Conservation (phyloP, 1,139 yeast genomes). For the Saccharomyces hybrid region DNA sequence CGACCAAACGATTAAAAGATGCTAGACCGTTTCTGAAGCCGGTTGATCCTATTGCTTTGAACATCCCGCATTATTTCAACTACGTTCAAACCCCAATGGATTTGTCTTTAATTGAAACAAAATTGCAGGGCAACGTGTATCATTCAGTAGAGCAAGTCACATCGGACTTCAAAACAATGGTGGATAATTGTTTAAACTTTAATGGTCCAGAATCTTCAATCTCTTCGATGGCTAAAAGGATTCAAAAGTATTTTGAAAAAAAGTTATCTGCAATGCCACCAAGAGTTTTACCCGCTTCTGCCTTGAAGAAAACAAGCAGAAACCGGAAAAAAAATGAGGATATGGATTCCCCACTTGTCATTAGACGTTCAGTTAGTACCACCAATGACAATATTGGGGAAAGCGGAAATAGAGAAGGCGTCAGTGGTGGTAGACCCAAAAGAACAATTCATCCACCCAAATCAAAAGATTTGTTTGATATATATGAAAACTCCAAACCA, state of each 20-base stretch:
- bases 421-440: conserved; percentile 66
- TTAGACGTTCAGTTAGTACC: conserved; percentile 35
- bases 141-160: conserved; percentile 58
- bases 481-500: conserved; percentile 70
- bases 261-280: conserved; percentile 91
- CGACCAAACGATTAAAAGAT: conserved; percentile 83
- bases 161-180: conserved; percentile 80
- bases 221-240: conserved; percentile 82
- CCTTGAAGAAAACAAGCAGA: conserved; percentile 13
- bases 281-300: conserved; percentile 48
- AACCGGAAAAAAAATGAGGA: conserved; percentile 10
- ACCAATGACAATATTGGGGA: background rate
- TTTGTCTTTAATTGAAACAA: conserved; percentile 78
- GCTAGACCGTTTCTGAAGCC: conserved; percentile 86
- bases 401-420: conserved; percentile 39
- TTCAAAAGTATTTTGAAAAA: conserved; percentile 87
- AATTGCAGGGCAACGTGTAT: conserved; percentile 63
- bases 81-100: conserved; percentile 87
- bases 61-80: conserved; percentile 84
- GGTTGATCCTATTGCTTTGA: conserved; percentile 79
- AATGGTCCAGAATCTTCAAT: conserved; percentile 80
- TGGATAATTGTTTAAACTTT: conserved; percentile 69
- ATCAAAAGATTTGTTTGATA: conserved; percentile 68
- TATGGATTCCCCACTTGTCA: conserved; percentile 30
- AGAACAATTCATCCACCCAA: conserved; percentile 95